These are phyloP conservation scores for Lepiota brunneoincarnata DNA, from an alignment of 768 basidiomycete genomes.

Conservation along the genomic window DNA sequence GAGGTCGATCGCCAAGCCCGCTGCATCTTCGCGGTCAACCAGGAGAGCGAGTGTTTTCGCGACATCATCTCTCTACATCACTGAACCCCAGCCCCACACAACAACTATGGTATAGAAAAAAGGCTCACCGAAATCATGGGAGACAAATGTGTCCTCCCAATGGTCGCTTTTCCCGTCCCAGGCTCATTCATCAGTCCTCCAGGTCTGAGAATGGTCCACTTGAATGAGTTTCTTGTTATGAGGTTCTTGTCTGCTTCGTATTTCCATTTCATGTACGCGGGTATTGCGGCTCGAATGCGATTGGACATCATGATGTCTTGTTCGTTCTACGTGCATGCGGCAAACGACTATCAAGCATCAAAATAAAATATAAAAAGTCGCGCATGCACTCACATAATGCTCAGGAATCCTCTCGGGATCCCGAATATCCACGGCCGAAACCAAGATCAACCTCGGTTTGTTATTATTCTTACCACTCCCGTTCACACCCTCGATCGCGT, in stretches of 20 bases:
- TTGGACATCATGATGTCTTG: constrained; percentile 43
- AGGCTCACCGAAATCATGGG: constrained; percentile 44
- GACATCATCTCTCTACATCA: constrained; percentile 53
- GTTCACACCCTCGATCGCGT: constrained; percentile 55
- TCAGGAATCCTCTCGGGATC: constrained; percentile 46
- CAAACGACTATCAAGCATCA: too few relatives aligned
- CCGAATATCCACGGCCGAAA: constrained; percentile 58
- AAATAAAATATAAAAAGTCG: too few relatives aligned
- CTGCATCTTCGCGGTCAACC: constrained; percentile 48
- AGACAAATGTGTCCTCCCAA: constrained; percentile 54
- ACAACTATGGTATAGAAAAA: not conserved
- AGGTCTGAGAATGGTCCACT: constrained; percentile 70
- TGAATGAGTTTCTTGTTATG: constrained; percentile 48
- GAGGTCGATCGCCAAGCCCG: constrained; percentile 59
- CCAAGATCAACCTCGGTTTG: constrained; percentile 53
- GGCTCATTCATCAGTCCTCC: constrained; percentile 50
- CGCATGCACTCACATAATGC: constrained; percentile 48
- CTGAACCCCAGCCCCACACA: too few relatives aligned
- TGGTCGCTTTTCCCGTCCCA: constrained; percentile 45
- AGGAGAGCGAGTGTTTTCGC: constrained; percentile 46
- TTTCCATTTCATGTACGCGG: constrained; percentile 45
- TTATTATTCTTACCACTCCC: too few relatives aligned
- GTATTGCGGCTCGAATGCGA: constrained; percentile 41
- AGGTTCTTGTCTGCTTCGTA: constrained; percentile 51
- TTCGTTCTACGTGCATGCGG: constrained; percentile 36